phyloP scores from a whole-genome alignment of 2,329 filamentous ascomycete species.

The Aspergillus persii region DNA sequence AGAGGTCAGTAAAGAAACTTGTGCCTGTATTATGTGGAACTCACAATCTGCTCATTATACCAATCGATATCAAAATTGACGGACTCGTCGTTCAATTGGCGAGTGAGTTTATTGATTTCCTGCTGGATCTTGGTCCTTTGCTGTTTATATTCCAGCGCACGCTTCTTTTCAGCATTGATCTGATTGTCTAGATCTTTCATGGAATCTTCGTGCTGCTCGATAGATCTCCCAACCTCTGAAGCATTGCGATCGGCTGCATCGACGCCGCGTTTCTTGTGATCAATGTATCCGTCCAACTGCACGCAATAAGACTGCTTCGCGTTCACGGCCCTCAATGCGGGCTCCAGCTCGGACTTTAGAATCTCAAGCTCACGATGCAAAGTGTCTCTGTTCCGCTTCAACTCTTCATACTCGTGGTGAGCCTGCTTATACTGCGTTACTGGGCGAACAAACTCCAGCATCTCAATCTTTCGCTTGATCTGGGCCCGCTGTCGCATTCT shows the following conservation, averaged over 20 bases:
- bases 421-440: constrained; percentile 64
- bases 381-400: constrained; percentile 56
- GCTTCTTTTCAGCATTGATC: constrained; percentile 53
- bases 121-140: constrained; percentile 53
- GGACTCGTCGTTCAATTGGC: constrained; percentile 60
- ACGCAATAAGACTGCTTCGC: constrained; percentile 64
- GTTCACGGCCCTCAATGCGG: constrained; percentile 67
- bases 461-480: constrained; percentile 62
- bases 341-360: constrained; percentile 62
- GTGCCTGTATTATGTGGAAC: constrained; percentile 29
- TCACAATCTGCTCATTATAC: constrained; percentile 71
- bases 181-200: constrained; percentile 39
- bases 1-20: constrained; percentile 21
- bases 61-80: constrained; percentile 66
- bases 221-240: constrained; percentile 39
- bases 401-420: constrained; percentile 46
- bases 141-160: constrained; percentile 51
- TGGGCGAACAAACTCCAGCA: constrained; percentile 65
- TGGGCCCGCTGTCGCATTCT: constrained; percentile 72
- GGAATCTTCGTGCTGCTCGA: constrained; percentile 38
- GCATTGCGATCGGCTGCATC: constrained; percentile 53
- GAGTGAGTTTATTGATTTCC: constrained; percentile 63
- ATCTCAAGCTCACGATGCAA: constrained; percentile 58
- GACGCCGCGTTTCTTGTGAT: constrained; percentile 55
- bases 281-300: constrained; percentile 56